Base-by-base conservation (phyloP, 2,329 filamentous ascomycete species). In the Colletotrichum sp. region DNA sequence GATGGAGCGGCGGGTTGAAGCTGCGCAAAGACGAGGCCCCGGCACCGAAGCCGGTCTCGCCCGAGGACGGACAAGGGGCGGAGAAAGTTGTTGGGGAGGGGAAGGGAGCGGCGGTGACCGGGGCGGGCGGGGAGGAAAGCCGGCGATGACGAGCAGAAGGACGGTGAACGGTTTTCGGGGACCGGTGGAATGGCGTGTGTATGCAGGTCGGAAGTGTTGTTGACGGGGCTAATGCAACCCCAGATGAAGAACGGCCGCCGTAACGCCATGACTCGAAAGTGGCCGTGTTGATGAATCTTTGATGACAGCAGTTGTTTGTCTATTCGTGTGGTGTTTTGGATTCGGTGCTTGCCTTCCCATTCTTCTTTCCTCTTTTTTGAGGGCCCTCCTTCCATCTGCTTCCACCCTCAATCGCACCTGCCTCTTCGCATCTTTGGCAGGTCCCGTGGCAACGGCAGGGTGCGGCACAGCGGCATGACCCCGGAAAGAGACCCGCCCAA, bases 1-100 rank as follows among this genome's bases (percentile, higher is more conserved):
- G 76, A 15, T 78, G 76, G 76, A 74, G 70, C 28, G 76, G 76
- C 24, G 76, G 76, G 1, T 57, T n/a, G 62, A 69, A 30, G 57
- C 21, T 76, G 26, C 69, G 69, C 24, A 77, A 66, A 34, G 76
- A 76, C n/a, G 57, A 30, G 13, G 26, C 44, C 12, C 32, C 36
- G 10, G 52, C 34, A 21, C 65, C 68, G 21, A 59, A 71, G 34
- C 66, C 71, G 32, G 34, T 30, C 34, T 72, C 73, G 32, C 73
- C 63, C 69, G 73, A 75, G 49, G 73, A 63, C 8, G 69, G 63
- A 24, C 69, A 68, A 44, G 55, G 55, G 36, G 12, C 24, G 36
- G 55, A 36, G 16, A 26, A 59, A 66, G 36, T 6, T 32, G 32
- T 39, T 15, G 63, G 32, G n/a, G 70, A 73, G 13, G 62, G 32